A percentile compares a stretch with the other conserved stretches of the same genome.
Evolutionary conservation across 2,329 filamentous ascomycete species (phyloP).

Genomic region (Exophiala oligosperma): DNA sequence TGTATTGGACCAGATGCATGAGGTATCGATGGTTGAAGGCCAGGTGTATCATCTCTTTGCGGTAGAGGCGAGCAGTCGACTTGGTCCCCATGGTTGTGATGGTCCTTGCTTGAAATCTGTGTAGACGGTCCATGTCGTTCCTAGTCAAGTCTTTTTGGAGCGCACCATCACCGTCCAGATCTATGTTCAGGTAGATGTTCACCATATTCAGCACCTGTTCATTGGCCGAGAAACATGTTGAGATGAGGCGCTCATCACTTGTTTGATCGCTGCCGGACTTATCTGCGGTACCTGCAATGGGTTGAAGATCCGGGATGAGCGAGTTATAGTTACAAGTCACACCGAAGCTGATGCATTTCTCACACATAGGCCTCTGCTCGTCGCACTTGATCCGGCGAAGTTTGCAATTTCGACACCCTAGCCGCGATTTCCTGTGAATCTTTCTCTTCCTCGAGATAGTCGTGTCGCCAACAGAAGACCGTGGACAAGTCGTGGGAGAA

Average conservation of each 20-base stretch:
- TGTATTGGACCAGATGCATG: constrained; percentile 54
- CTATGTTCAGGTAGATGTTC: background rate
- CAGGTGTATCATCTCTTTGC: constrained; percentile 15
- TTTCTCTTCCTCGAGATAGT: constrained; percentile 11
- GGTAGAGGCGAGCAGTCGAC: constrained; percentile 11
- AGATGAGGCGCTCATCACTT: background rate
- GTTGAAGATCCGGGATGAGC: constrained; percentile 35
- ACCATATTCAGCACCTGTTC: background rate
- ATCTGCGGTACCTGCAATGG: constrained; percentile 28
- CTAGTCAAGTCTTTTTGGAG: background rate
- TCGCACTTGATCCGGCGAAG: constrained; percentile 55
- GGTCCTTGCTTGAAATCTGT: constrained; percentile 13
- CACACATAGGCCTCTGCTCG: constrained; percentile 47
- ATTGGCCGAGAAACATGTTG: background rate
- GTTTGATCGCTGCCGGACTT: background rate
- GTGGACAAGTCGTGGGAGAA: background rate
- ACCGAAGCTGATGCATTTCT: constrained; percentile 44
- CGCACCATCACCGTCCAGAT: background rate
- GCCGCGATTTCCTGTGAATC: constrained; percentile 42
- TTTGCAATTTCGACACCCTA: constrained; percentile 55
- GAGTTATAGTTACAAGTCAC: constrained; percentile 46
- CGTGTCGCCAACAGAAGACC: background rate
- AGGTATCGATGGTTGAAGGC: constrained; percentile 47
- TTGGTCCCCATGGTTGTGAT: constrained; percentile 2
- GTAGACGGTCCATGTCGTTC: background rate